Percentiles rank a stretch among this genome's conserved stretches.
Conservation (phyloP, 2,329 filamentous ascomycete genomes). For the Exophiala dermatitidis region DNA sequence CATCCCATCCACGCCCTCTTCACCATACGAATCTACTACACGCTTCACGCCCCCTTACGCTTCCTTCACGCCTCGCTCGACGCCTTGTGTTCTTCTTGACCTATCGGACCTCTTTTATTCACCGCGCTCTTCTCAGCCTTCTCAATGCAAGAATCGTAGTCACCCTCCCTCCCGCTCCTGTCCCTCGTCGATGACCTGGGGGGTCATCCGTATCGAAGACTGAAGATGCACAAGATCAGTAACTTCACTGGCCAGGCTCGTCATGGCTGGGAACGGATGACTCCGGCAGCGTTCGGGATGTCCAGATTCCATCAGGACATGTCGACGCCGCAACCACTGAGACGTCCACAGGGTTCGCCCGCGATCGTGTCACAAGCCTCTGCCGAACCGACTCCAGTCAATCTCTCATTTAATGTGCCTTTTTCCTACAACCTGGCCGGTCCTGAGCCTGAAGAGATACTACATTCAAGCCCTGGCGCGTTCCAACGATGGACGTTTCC, state of each 20-base stretch:
- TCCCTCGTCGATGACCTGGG: constrained; percentile 27
- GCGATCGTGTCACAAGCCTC: constrained; percentile 60
- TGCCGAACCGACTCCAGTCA: constrained; percentile 68
- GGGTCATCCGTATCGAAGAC: constrained; percentile 37
- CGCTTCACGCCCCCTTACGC: background rate
- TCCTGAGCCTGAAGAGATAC: constrained; percentile 87
- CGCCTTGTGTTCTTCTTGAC: background rate
- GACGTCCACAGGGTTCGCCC: constrained; percentile 45
- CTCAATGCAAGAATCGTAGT: constrained; percentile 23
- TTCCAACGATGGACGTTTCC: constrained; percentile 91
- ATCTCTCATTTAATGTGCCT: constrained; percentile 94
- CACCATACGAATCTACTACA: background rate
- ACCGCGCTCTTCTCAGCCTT: background rate
- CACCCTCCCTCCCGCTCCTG: constrained; percentile 11
- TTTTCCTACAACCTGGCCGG: constrained; percentile 88
- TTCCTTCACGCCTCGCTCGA: constrained; percentile 1
- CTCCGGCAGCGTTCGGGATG: constrained; percentile 56
- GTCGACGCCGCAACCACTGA: constrained; percentile 45
- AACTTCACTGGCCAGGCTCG: constrained; percentile 60
- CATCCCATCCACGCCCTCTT: background rate
- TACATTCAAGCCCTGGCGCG: constrained; percentile 83
- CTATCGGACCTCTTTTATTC: background rate
- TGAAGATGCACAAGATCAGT: constrained; percentile 61
- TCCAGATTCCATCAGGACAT: constrained; percentile 53
- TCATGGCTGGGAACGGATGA: constrained; percentile 63